A percentile compares a stretch with the other conserved stretches of the same genome.
Conservation (phyloP, 129 eudicot species). For the Chrysanthemum lavandulifolium region DNA sequence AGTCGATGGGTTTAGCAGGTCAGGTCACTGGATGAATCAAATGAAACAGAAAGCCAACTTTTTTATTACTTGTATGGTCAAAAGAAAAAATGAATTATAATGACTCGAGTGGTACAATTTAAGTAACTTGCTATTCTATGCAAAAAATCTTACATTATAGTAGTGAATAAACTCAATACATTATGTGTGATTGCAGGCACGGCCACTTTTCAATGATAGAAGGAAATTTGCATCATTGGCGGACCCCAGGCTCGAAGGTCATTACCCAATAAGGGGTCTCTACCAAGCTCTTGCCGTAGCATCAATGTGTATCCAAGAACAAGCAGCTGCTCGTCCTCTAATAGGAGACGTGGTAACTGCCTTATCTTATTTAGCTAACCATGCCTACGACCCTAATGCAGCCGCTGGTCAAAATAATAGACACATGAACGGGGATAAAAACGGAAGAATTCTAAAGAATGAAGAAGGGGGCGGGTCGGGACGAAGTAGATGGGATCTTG, state of each 20-base stretch:
- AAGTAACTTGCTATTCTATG: no score
- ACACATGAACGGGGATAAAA: conserved; percentile 32
- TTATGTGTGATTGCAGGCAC: conserved; percentile 7
- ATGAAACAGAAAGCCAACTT: no score
- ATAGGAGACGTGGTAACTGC: conserved; percentile 97
- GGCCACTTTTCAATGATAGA: conserved; percentile 14
- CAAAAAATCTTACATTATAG: no score
- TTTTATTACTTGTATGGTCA: no score
- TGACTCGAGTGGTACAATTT: no score
- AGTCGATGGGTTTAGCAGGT: no score
- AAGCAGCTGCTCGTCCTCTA: conserved; percentile 88
- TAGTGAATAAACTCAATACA: not conserved
- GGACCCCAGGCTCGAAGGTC: conserved; percentile 16
- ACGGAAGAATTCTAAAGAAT: conserved; percentile 50
- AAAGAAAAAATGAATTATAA: no score
- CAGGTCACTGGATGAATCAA: no score
- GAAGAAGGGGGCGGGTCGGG: conserved; percentile 80
- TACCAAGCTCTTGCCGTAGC: conserved; percentile 18
- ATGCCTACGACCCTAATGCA: conserved; percentile 56
- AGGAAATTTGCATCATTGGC: conserved; percentile 14
- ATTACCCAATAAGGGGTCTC: conserved; percentile 12
- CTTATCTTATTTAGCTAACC: conserved; percentile 81
- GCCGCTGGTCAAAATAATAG: conserved; percentile 43
- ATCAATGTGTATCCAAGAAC: conserved; percentile 55
- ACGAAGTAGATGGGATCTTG: conserved; percentile 72